A percentile compares a stretch with the other conserved stretches of the same genome.
Evolutionary conservation across 2,329 filamentous ascomycete species (phyloP).

Genomic region (Alternaria alternata): DNA sequence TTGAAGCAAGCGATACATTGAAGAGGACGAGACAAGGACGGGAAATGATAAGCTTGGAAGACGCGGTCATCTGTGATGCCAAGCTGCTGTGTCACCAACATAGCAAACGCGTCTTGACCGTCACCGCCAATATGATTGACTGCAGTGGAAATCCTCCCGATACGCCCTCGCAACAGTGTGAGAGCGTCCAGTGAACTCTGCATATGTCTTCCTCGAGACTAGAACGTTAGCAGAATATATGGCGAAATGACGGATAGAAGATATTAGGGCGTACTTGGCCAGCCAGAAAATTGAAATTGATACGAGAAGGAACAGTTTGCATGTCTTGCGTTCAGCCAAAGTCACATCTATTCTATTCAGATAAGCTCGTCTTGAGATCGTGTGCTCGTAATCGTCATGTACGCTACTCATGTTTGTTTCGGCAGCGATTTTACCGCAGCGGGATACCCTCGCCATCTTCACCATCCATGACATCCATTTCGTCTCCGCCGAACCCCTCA

Average conservation of each 20-base stretch:
- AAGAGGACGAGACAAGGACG: neutral
- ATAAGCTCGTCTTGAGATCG: neutral
- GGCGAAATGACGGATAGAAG: neutral
- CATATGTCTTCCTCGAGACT: neutral
- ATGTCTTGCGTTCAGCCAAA: neutral
- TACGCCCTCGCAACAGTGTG: neutral
- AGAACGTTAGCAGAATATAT: neutral
- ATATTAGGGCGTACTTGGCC: neutral
- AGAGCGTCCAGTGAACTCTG: neutral
- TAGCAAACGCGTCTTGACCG: neutral
- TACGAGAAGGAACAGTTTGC: neutral
- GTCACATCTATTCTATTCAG: neutral
- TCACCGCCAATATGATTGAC: neutral
- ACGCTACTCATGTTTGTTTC: neutral
- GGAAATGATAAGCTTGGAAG: neutral
- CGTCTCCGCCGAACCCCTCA: conserved; percentile 37
- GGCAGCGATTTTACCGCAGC: neutral
- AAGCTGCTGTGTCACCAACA: neutral
- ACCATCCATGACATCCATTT: conserved; percentile 13
- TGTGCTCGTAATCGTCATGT: neutral
- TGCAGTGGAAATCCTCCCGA: neutral
- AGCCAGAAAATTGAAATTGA: neutral
- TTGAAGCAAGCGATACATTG: neutral
- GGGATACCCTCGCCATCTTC: conserved; percentile 18
- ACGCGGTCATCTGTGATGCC: neutral